Evolutionary conservation across 352 stramenopile genomes (phyloP).

Genomic region (Pythium angustatum): DNA sequence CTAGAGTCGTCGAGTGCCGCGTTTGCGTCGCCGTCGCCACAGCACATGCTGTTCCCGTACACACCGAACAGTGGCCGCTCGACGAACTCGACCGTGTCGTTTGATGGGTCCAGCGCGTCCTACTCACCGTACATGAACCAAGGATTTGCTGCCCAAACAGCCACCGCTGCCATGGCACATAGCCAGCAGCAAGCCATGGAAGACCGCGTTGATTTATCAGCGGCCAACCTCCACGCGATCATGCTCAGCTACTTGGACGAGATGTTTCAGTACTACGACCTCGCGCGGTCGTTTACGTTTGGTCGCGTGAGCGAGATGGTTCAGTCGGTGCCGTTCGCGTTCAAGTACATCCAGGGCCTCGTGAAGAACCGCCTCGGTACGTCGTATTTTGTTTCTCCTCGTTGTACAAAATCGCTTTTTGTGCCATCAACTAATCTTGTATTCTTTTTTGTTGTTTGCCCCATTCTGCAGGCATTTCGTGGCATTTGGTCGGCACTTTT

Average conservation of each 20-base stretch:
- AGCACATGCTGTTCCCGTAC: slow-evolving; percentile 36
- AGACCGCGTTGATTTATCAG: slow-evolving; percentile 45
- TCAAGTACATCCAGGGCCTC: slow-evolving; percentile 64
- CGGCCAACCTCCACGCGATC: slow-evolving; percentile 42
- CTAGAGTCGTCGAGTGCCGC: slow-evolving; percentile 25
- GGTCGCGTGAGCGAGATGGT: slow-evolving; percentile 56
- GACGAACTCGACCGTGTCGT: slow-evolving; percentile 29
- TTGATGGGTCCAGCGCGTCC: not conserved
- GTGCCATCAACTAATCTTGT: not conserved
- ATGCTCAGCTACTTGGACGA: slow-evolving; percentile 65
- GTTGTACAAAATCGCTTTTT: not conserved
- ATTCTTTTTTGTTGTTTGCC: not conserved
- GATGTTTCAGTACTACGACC: slow-evolving; percentile 58
- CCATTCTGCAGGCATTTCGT: slow-evolving; percentile 42
- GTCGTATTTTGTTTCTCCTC: slow-evolving; percentile 19
- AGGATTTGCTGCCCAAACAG: not conserved
- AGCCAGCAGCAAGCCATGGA: slow-evolving; percentile 12
- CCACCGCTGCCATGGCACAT: not conserved
- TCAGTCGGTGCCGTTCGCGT: slow-evolving; percentile 59
- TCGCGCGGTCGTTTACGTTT: slow-evolving; percentile 52
- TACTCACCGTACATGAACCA: slow-evolving; percentile 20
- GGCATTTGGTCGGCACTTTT: slow-evolving; percentile 59
- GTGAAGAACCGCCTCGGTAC: slow-evolving; percentile 48
- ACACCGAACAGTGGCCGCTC: slow-evolving; percentile 16
- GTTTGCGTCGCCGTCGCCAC: slow-evolving; percentile 40